phyloP scores from a whole-genome alignment of 139 green algal species.

The Dunaliella primolecta region DNA sequence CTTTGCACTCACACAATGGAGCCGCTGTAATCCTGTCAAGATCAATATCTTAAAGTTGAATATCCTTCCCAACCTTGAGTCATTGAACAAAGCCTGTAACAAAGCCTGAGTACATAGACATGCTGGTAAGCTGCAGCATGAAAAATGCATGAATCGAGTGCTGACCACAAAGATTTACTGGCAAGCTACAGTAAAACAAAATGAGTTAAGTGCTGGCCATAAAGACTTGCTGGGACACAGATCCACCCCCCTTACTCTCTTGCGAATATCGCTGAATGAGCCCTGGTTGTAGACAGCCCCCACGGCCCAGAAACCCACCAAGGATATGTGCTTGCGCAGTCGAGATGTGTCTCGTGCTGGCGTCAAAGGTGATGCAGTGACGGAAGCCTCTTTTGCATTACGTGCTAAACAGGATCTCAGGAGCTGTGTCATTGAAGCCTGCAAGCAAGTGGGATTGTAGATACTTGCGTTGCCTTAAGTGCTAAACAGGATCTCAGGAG shows the following conservation, averaged over 20 bases:
- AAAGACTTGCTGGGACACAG: too few relatives aligned
- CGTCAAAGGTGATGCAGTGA: constrained; percentile 32
- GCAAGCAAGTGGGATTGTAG: not conserved
- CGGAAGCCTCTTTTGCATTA: constrained; percentile 46
- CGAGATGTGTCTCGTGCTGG: constrained; percentile 44
- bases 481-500: not conserved
- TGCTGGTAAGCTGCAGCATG: not conserved
- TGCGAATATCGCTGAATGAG: too few relatives aligned
- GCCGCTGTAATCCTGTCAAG: too few relatives aligned
- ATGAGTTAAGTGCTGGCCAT: not conserved
- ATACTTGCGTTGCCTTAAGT: not conserved
- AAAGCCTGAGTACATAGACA: too few relatives aligned
- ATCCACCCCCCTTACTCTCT: too few relatives aligned
- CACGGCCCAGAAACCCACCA: constrained; percentile 34
- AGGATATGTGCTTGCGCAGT: constrained; percentile 53
- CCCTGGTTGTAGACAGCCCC: too few relatives aligned
- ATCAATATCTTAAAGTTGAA: too few relatives aligned
- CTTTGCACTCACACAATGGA: too few relatives aligned
- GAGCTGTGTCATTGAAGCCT: constrained; percentile 50
- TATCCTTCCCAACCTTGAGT: too few relatives aligned
- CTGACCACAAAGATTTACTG: not conserved
- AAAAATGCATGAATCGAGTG: not conserved
- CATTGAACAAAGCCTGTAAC: too few relatives aligned
- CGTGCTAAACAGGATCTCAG: constrained; percentile 46
- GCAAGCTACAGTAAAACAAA: not conserved